Conservation (phyloP, 2,329 filamentous ascomycete species). For the Lachnellula hyalina region DNA sequence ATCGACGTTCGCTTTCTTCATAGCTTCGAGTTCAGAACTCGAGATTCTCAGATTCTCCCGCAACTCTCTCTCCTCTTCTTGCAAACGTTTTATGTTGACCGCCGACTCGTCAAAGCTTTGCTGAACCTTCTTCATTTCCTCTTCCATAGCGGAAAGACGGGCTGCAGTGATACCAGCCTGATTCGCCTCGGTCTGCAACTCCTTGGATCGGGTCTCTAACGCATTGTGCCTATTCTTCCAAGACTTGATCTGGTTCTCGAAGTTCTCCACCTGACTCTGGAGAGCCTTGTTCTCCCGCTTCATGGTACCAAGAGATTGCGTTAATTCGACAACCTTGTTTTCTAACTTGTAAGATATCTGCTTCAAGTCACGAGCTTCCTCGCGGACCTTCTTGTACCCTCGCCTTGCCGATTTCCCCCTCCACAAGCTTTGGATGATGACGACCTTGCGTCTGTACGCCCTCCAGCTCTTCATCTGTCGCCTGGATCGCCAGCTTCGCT, state of each 20-base stretch:
- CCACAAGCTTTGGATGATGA: slow-evolving; percentile 90
- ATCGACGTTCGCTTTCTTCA: slow-evolving; percentile 67
- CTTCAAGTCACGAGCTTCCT: slow-evolving; percentile 96
- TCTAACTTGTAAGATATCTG: slow-evolving; percentile 99
- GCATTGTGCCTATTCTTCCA: slow-evolving; percentile 92
- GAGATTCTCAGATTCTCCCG: slow-evolving; percentile 76
- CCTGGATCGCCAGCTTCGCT: slow-evolving; percentile 82
- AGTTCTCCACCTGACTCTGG: slow-evolving; percentile 84
- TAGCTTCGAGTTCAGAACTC: slow-evolving; percentile 73
- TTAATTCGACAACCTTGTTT: slow-evolving; percentile 98
- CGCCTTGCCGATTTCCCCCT: slow-evolving; percentile 75
- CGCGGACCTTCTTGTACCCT: slow-evolving; percentile 84
- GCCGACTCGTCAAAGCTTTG: slow-evolving; percentile 84
- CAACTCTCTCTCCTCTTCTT: slow-evolving; percentile 86
- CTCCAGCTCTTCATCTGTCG: slow-evolving; percentile 76
- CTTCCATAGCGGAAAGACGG: slow-evolving; percentile 83
- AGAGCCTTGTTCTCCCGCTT: slow-evolving; percentile 93
- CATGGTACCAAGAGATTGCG: slow-evolving; percentile 85
- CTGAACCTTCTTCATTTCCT: slow-evolving; percentile 91
- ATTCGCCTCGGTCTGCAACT: slow-evolving; percentile 93
- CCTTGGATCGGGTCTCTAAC: slow-evolving; percentile 83
- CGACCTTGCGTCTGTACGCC: slow-evolving; percentile 81
- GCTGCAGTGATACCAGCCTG: slow-evolving; percentile 95
- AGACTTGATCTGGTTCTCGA: slow-evolving; percentile 91
- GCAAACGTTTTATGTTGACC: slow-evolving; percentile 84